Evolutionary conservation across 441 rosid species (phyloP).

Genomic region (Corymbia calophylla): DNA sequence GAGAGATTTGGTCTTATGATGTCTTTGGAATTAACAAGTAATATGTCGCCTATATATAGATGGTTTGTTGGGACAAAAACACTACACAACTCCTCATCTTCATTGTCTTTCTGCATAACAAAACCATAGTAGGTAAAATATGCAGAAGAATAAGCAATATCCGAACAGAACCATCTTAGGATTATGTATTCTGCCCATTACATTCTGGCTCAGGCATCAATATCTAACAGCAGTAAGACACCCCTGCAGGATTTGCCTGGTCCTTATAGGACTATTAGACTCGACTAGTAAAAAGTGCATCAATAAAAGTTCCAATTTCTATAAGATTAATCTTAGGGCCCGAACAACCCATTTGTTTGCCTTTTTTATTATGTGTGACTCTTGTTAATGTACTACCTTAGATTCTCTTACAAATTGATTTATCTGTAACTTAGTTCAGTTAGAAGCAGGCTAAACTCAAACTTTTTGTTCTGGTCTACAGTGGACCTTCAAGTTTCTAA

Average conservation of each 20-base stretch:
- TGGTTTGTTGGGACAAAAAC: slow-evolving; percentile 92
- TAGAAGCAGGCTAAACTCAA: not conserved
- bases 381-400: not conserved
- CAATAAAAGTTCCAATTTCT: not conserved
- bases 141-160: not conserved
- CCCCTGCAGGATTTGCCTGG: not conserved
- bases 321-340: not conserved
- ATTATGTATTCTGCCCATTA: not conserved
- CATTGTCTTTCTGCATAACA: slow-evolving; percentile 57
- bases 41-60: slow-evolving; percentile 81
- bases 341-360: not conserved
- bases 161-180: not conserved
- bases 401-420: not conserved
- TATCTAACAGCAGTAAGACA: not conserved
- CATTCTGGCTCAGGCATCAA: not conserved
- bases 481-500: not conserved
- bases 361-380: not conserved
- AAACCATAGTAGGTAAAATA: not conserved
- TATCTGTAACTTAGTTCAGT: not conserved
- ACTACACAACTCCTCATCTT: slow-evolving; percentile 83
- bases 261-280: not conserved
- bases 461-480: not conserved
- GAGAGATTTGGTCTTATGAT: slow-evolving; percentile 84
- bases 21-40: slow-evolving; percentile 78
- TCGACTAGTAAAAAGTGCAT: not conserved